phyloP scores from a whole-genome alignment of 148 eudicot genomes.

The Rhododendron vialii region DNA sequence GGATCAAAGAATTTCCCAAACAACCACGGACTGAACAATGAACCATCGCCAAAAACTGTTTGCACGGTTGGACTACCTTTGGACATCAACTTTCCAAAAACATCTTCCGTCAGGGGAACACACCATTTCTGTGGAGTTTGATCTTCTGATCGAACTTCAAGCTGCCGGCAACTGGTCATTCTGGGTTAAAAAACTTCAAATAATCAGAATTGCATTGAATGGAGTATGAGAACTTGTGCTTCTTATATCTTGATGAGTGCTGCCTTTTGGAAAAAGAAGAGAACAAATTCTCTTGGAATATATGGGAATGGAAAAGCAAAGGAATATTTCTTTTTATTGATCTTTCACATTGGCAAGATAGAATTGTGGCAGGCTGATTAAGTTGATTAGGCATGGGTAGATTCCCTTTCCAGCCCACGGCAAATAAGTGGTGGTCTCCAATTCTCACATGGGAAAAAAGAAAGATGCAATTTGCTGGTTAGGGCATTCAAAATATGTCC shows the following conservation, averaged over 20 bases:
- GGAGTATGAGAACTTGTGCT: constrained; percentile 8
- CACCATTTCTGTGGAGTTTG: constrained; percentile 64
- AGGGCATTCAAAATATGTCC: background rate
- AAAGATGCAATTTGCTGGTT: background rate
- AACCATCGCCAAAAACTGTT: constrained; percentile 55
- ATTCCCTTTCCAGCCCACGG: constrained; percentile 3
- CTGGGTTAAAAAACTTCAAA: background rate
- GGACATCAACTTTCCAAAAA: constrained; percentile 39
- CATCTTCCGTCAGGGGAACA: constrained; percentile 61
- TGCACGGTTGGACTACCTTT: constrained; percentile 33
- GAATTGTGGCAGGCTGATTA: constrained; percentile 1
- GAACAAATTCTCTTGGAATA: constrained; percentile 58
- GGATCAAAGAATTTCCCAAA: constrained; percentile 94
- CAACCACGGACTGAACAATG: constrained; percentile 75
- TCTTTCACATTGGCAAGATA: constrained; percentile 1
- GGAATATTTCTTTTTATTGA: constrained; percentile 32
- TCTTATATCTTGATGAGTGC: constrained; percentile 20
- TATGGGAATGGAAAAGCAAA: constrained; percentile 24
- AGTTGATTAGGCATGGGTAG: constrained; percentile 4
- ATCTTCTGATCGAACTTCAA: constrained; percentile 58
- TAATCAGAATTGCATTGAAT: background rate
- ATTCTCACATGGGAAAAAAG: background rate
- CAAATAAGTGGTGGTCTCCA: constrained; percentile 2
- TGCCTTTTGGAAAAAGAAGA: constrained; percentile 12
- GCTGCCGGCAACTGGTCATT: constrained; percentile 45